Evolutionary conservation across 495 filamentous ascomycete genomes (phyloP).

Genomic region (Apiosordaria backusii): DNA sequence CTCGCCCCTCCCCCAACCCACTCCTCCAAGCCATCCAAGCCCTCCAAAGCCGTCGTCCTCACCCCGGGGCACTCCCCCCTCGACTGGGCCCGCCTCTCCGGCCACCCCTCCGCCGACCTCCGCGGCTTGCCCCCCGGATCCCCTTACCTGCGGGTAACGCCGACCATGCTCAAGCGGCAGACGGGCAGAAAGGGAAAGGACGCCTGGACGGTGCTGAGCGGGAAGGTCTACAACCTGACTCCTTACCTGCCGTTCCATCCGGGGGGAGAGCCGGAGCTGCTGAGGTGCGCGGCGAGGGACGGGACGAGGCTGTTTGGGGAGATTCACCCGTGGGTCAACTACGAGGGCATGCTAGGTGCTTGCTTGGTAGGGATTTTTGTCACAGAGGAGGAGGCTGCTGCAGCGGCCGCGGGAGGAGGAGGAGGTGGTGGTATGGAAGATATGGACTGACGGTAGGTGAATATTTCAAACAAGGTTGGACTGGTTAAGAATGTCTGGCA

Average conservation of each 20-base stretch:
- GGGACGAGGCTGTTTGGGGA: constrained; percentile 81
- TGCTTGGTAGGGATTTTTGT: constrained; percentile 86
- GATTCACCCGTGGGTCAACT: constrained; percentile 97
- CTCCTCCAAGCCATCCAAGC: constrained; percentile 44
- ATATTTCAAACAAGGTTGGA: neutral
- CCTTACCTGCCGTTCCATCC: constrained; percentile 91
- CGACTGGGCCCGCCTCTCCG: constrained; percentile 83
- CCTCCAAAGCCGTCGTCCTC: constrained; percentile 61
- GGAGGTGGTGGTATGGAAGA: constrained; percentile 48
- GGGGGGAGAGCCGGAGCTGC: constrained; percentile 80
- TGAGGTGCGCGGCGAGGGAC: constrained; percentile 74
- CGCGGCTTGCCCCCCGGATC: constrained; percentile 49
- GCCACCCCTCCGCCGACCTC: constrained; percentile 63
- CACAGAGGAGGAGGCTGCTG: constrained; percentile 60
- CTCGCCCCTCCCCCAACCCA: constrained; percentile 49
- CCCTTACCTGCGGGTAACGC: constrained; percentile 62
- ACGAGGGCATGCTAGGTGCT: constrained; percentile 84
- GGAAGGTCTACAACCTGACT: constrained; percentile 88
- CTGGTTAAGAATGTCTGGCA: neutral
- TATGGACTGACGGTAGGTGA: constrained; percentile 71
- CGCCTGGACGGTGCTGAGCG: constrained; percentile 83
- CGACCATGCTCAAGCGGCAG: constrained; percentile 67
- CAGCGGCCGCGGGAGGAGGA: constrained; percentile 42
- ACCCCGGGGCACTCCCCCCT: constrained; percentile 86
- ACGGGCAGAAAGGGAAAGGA: constrained; percentile 78